phyloP scores from a whole-genome alignment of 108 stramenopile species.

The Skeletonema menzelii region DNA sequence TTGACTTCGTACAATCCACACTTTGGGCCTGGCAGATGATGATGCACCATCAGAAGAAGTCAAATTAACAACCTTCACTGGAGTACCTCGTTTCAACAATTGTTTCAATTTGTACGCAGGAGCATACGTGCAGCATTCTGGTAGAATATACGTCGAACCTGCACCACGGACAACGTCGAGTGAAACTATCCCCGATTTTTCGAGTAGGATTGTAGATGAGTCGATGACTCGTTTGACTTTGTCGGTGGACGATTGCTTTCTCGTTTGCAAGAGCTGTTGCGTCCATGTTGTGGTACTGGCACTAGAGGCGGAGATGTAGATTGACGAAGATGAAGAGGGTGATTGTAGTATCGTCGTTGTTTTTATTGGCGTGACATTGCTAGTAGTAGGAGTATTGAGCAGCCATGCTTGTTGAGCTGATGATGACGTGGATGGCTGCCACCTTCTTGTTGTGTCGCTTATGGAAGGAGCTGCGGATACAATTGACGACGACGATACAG shows the following conservation, averaged over 20 bases:
- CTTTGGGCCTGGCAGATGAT: slow-evolving; percentile 7
- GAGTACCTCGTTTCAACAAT: slow-evolving; percentile 32
- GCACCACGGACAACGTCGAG: slow-evolving; percentile 51
- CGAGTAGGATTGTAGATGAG: slow-evolving; percentile 48
- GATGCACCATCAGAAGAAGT: not conserved
- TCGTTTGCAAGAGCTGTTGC: not conserved
- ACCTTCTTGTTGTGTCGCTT: not conserved
- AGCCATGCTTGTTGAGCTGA: not conserved
- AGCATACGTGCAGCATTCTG: slow-evolving; percentile 46
- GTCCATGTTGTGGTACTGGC: not conserved
- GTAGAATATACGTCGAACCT: slow-evolving; percentile 31
- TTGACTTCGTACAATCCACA: slow-evolving; percentile 8
- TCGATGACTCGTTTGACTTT: slow-evolving; percentile 58
- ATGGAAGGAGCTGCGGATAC: not conserved
- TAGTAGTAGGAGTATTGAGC: not conserved
- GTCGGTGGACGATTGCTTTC: slow-evolving; percentile 13
- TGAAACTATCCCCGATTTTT: slow-evolving; percentile 46
- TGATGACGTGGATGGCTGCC: not conserved
- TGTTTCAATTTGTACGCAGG: slow-evolving; percentile 54
- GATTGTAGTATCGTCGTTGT: not conserved
- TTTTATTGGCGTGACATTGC: not conserved
- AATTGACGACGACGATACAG: not conserved
- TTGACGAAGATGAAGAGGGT: not conserved
- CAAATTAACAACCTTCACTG: slow-evolving; percentile 7
- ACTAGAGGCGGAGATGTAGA: not conserved